A percentile compares a stretch with the other conserved stretches of the same genome.
Conservation (phyloP, 2,329 filamentous ascomycete species). For the Lasiodiplodia sp. region DNA sequence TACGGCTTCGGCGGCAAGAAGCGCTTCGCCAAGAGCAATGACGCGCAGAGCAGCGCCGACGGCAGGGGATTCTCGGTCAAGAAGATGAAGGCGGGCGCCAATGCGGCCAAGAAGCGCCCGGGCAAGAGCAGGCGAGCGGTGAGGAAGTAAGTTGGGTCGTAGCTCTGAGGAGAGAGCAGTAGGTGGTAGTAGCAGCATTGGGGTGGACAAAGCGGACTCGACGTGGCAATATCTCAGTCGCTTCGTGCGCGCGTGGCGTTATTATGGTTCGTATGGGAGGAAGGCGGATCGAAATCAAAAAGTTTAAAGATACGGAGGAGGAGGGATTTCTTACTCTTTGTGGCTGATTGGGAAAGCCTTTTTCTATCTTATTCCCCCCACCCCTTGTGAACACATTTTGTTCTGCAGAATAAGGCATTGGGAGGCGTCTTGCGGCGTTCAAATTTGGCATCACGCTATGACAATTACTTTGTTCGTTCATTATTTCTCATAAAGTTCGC, state of each 20-base stretch:
- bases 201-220: neutral
- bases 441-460: neutral
- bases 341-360: neutral
- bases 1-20: constrained; percentile 98
- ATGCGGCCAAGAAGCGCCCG: constrained; percentile 41
- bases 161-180: neutral
- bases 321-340: neutral
- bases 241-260: neutral
- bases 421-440: constrained; percentile 26
- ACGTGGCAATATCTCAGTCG: neutral
- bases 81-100: constrained; percentile 75
- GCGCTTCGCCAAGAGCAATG: constrained; percentile 86
- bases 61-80: constrained; percentile 79
- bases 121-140: constrained; percentile 50
- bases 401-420: constrained; percentile 17
- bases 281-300: neutral
- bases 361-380: neutral
- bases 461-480: neutral
- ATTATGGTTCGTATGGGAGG: neutral
- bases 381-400: neutral
- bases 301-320: neutral
- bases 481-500: neutral
- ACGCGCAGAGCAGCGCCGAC: constrained; percentile 83
- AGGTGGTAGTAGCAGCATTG: neutral
- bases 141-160: constrained; percentile 12